Base-by-base conservation (phyloP, 2,329 filamentous ascomycete genomes). In the Pseudonectria buxi region DNA sequence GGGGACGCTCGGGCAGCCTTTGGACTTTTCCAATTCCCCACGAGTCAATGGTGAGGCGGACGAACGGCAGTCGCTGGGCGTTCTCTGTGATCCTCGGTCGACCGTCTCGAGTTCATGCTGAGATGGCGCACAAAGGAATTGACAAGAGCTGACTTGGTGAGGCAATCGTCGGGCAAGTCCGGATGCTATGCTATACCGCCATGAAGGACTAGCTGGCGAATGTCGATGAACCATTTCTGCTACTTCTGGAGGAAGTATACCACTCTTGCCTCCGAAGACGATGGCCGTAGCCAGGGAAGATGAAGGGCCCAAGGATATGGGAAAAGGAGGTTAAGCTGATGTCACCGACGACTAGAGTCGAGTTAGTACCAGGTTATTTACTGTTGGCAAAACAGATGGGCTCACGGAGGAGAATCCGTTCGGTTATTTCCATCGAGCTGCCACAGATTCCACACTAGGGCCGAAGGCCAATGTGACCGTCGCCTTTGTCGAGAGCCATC, bases 31-130 rank as follows among this genome's bases (percentile, higher is more conserved):
- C 32, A 11, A 45, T 45, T 27, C 40, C 43, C 29, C 33, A 22
- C 10, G 37, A 36, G 24, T 43, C 43, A 35, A 45, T 45, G 13
- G 43, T 45, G 14, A 45, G 35, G 27, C 37, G 40, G 15, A 41
- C 16, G 12, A 43, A 24, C 18, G 32, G 37, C 12, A 39, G 35
- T 10, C 26, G 6, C 26, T 39, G 4, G 11, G 12, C 25, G 10
- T 5, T 33, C 26, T 40, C 30, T 29, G 24, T 28, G 11, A 25
- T 41, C 22, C 13, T 3, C 9, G 32, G 36, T 12, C 27, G 39
- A 14, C 26, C 14, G 24, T 35, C 30, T 29, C 39, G 42, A 14
- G 35, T 36, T 39, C 42, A 44, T 6, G 39, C 27, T 11, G 28
- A 32, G 6, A 44, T 28, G 4, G 7, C 18, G 13, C 14, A 11